A percentile compares a stretch with the other conserved stretches of the same genome.
These are phyloP conservation scores for Tagetes patula DNA, from an alignment of 129 eudicot genomes.

Conservation along the genomic window DNA sequence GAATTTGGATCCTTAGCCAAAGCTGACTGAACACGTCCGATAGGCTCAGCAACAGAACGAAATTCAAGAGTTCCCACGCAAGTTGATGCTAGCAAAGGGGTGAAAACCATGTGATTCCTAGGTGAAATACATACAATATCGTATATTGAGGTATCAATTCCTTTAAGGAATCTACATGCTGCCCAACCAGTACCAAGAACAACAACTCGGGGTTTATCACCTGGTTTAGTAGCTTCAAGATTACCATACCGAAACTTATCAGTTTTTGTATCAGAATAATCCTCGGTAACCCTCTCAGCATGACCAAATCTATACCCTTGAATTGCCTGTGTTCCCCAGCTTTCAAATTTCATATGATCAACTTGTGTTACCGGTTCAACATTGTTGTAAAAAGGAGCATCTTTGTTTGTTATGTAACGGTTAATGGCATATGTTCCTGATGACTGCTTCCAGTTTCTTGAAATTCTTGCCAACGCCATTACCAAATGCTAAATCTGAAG, in stretches of 20 bases:
- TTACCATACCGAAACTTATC: slow-evolving; percentile 49
- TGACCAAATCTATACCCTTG: slow-evolving; percentile 49
- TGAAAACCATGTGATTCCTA: slow-evolving; percentile 96
- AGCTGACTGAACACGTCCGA: slow-evolving; percentile 71
- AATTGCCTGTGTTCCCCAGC: slow-evolving; percentile 51
- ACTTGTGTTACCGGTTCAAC: slow-evolving; percentile 23
- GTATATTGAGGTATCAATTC: slow-evolving; percentile 64
- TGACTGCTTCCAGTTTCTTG: slow-evolving; percentile 62
- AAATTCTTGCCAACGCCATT: slow-evolving; percentile 87
- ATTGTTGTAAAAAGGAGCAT: slow-evolving; percentile 28
- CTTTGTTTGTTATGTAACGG: slow-evolving; percentile 37
- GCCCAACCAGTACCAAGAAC: slow-evolving; percentile 98
- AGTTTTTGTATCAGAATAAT: slow-evolving; percentile 43
- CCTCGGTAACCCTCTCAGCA: slow-evolving; percentile 49
- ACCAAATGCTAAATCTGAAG: slow-evolving; percentile 17
- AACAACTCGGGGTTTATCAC: slow-evolving; percentile 86
- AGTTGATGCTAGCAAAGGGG: slow-evolving; percentile 93
- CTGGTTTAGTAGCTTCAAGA: slow-evolving; percentile 82
- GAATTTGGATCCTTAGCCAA: slow-evolving; percentile 75
- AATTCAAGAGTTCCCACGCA: slow-evolving; percentile 96
- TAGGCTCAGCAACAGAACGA: slow-evolving; percentile 92
- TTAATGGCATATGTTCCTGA: slow-evolving; percentile 38
- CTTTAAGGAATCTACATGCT: slow-evolving; percentile 90
- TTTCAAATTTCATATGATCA: slow-evolving; percentile 35
- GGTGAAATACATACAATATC: slow-evolving; percentile 93